A percentile compares a stretch with the other conserved stretches of the same genome.
Conservation (phyloP, 2,329 filamentous ascomycete species). For the Aspergillus candidus region DNA sequence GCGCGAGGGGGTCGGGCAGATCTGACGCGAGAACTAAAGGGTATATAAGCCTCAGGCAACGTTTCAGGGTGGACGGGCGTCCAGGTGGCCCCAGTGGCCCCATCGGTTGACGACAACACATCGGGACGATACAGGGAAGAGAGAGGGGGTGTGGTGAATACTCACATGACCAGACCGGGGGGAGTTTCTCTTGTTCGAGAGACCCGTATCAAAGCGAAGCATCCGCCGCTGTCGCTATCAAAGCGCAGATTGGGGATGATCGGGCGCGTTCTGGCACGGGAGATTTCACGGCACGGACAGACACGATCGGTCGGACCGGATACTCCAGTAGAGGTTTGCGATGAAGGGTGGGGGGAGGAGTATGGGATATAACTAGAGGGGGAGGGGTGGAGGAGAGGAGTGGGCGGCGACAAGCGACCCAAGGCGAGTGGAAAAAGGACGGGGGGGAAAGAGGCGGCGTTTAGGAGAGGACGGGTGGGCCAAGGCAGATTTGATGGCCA, state of each 20-base stretch:
- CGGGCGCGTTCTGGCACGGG: too few relatives aligned
- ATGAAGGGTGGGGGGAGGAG: too few relatives aligned
- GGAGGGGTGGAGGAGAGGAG: background rate
- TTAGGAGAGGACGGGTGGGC: slow-evolving; percentile 10
- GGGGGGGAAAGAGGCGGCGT: slow-evolving; percentile 9
- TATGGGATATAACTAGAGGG: background rate
- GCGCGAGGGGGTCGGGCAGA: too few relatives aligned
- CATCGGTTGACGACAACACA: background rate
- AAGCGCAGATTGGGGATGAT: background rate
- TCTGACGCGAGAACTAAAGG: background rate
- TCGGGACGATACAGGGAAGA: slow-evolving; percentile 6
- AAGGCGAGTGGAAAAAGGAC: slow-evolving; percentile 11
- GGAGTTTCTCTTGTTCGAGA: slow-evolving; percentile 11
- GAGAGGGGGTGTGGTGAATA: slow-evolving; percentile 2
- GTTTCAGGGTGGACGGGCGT: slow-evolving; percentile 4
- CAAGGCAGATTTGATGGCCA: slow-evolving; percentile 5
- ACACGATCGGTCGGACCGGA: too few relatives aligned
- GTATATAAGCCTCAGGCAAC: slow-evolving; percentile 1
- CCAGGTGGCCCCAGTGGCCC: slow-evolving; percentile 2
- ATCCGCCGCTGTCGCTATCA: slow-evolving; percentile 10
- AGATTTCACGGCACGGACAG: too few relatives aligned
- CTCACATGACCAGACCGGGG: slow-evolving; percentile 7
- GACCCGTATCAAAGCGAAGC: slow-evolving; percentile 9
- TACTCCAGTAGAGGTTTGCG: too few relatives aligned
- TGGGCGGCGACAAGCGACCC: slow-evolving; percentile 12